phyloP scores from a whole-genome alignment of 192 early-diverging fungal genomes.

The Gigaspora rosea region DNA sequence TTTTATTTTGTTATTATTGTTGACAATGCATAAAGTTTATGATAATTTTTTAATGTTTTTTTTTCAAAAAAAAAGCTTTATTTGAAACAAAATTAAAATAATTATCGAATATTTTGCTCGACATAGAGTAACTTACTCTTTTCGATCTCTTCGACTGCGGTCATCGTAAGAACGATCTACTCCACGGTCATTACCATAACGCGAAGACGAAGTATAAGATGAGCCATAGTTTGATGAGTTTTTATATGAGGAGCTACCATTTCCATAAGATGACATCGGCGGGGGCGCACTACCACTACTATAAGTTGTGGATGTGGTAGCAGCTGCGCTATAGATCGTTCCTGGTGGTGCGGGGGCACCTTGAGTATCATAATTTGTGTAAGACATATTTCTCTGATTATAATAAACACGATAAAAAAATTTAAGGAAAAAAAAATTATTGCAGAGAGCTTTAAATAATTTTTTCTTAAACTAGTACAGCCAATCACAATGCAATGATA shows the following conservation, averaged over 20 bases:
- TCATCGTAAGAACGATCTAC: conserved; percentile 65
- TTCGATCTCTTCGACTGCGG: conserved; percentile 63
- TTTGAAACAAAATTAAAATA: background rate
- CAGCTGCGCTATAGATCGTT: conserved; percentile 3
- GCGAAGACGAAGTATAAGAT: conserved; percentile 34
- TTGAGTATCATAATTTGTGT: conserved; percentile 32
- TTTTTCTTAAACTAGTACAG: too few species aligned
- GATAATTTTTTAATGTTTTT: too few species aligned
- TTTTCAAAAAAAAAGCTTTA: background rate
- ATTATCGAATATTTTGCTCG: background rate
- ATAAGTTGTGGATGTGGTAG: conserved; percentile 6
- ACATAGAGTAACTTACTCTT: conserved; percentile 44
- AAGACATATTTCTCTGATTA: conserved; percentile 28
- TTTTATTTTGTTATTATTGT: too few species aligned
- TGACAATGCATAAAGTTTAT: too few species aligned
- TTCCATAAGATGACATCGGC: conserved; percentile 33
- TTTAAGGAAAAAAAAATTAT: too few species aligned
- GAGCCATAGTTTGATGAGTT: conserved; percentile 39
- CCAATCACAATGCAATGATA: too few species aligned
- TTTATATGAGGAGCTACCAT: conserved; percentile 33
- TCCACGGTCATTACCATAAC: conserved; percentile 46
- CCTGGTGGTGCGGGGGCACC: conserved; percentile 33
- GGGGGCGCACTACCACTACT: background rate
- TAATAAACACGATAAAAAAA: background rate
- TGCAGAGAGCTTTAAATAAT: too few species aligned